Evolutionary conservation across 2,329 filamentous ascomycete genomes (phyloP), one percentile per base, ranked within the genome.

Genomic region (Beauveria brongniartii): DNA sequence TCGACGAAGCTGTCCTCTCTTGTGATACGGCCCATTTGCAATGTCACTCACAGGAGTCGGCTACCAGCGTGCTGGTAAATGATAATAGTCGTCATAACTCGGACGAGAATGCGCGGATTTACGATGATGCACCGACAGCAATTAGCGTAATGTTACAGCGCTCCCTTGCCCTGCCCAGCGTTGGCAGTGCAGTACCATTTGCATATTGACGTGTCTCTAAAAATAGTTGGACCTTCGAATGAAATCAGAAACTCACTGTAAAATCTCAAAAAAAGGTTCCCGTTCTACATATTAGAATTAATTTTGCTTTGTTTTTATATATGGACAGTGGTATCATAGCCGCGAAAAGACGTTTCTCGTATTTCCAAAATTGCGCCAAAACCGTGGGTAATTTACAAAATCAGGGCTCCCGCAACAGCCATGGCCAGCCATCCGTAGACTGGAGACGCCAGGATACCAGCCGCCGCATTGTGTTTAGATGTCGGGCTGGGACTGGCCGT

Each of bases 241-340:
- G n/a, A 26, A 9, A 14, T 22, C 22, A 4, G 9, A 14, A 37
- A 16, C 14, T 10, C 10, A 20, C 22, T 18, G 22, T 14, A 24
- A 26, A 24, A 9, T 22, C 46, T 14, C 5, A 3, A 30, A 14
- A 8, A 14, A 4, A 10, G 9, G 10, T 16, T 28, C 24, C 16
- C 22, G 9, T 28, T 28, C 20, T 9, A 24, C 10, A 18, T 24
- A 55, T 30, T 55, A 55, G 22, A 55, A 34, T 55, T 28, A 44
- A 44, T 20, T 3, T 28, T 55, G 37, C 10, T 30, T 46, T 55
- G 16, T 41, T 18, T 50, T 37, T 34, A 16, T 57, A 48, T 57
- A 57, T 47, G 8, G 10, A 57, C 43, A 57, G 40, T 57, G 55
- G 55, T 57, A 57, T 57, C 55, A 57, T 57, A 24, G 54, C 55